phyloP scores from a whole-genome alignment of 805 yeast species.

The Maudiozyma serrabonitensis region DNA sequence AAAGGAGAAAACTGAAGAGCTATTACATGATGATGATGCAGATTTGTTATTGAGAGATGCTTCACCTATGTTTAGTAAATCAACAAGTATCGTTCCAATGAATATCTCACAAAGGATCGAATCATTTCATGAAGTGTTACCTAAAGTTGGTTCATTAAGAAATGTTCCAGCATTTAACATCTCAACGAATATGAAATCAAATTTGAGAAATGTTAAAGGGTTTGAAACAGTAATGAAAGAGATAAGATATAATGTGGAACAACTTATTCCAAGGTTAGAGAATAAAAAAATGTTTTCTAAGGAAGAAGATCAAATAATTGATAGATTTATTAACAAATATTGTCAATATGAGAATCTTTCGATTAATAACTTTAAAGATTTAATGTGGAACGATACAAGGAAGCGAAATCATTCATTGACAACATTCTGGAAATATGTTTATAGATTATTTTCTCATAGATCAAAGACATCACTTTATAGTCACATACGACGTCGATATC shows the following conservation, averaged over 20 bases:
- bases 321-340: not conserved
- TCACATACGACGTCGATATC: constrained; percentile 78
- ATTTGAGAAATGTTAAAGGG: not conserved
- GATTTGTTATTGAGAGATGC: not conserved
- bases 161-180: not conserved
- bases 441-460: constrained; percentile 65
- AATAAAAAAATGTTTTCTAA: not conserved
- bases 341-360: not conserved
- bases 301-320: not conserved
- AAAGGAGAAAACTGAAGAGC: not conserved
- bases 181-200: too few species aligned
- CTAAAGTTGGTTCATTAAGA: constrained; percentile 4
- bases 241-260: not conserved
- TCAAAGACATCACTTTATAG: constrained; percentile 79
- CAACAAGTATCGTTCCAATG: not conserved
- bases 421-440: constrained; percentile 75
- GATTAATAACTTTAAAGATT: not conserved
- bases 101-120: constrained; percentile 1
- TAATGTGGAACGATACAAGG: not conserved
- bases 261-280: not conserved
- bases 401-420: constrained; percentile 40
- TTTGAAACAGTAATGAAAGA: not conserved
- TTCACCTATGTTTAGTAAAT: not conserved
- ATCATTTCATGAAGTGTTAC: constrained; percentile 9
- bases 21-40: not conserved